Conservation (phyloP, 805 yeast genomes). For the Lipomyces starkeyi region DNA sequence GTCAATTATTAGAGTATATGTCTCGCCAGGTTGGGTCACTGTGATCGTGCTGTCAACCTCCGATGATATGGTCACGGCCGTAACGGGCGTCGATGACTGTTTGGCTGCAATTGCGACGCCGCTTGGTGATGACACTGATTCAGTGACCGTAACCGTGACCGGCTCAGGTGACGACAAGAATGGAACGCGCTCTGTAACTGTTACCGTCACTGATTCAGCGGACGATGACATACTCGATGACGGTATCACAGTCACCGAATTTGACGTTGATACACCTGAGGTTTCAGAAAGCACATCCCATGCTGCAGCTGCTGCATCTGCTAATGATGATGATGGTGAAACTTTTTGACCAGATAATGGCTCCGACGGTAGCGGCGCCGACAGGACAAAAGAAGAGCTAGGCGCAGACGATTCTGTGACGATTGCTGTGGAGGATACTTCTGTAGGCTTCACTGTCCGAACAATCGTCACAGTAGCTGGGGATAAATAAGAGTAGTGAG, state of each 20-base stretch:
- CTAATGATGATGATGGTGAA: too few species aligned
- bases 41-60: conserved; percentile 4
- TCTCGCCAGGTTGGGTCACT: conserved; percentile 7
- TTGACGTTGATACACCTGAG: not conserved
- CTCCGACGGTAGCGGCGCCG: not conserved
- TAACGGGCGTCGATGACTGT: not conserved
- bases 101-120: not conserved
- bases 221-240: not conserved
- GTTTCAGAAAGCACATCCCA: not conserved
- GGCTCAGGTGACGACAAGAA: not conserved
- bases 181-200: conserved; percentile 2
- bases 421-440: conserved; percentile 6
- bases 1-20: not conserved
- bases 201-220: not conserved
- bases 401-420: not conserved
- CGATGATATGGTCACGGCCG: conserved; percentile 1
- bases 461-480: not conserved
- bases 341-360: not conserved
- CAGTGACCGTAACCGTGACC: conserved; percentile 8
- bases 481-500: not conserved
- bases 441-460: not conserved
- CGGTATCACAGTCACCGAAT: not conserved
- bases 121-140: not conserved
- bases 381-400: too few species aligned
- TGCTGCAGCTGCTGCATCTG: too few species aligned